Percentiles rank a stretch among this genome's conserved stretches.
phyloP scores from a whole-genome alignment of 139 green algal genomes.

The Desmodesmus armatus region DNA sequence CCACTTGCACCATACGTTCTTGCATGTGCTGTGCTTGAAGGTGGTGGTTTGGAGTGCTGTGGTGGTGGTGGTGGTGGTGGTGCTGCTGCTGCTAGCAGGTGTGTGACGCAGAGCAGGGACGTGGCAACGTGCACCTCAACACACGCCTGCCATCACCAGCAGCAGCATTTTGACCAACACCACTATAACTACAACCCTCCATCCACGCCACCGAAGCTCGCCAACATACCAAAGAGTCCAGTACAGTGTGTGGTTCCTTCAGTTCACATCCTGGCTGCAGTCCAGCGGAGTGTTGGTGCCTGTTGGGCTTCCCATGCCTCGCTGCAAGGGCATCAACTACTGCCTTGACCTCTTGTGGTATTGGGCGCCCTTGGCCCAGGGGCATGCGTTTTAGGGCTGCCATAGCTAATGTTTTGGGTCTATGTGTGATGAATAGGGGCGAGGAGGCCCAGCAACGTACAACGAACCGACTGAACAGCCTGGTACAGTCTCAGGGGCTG shows the following conservation, averaged over 20 bases:
- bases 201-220: background rate
- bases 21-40: too few species aligned
- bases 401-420: too few species aligned
- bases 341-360: conserved; percentile 11
- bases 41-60: too few species aligned
- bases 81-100: too few species aligned
- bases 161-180: background rate
- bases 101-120: background rate
- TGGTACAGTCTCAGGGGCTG: background rate
- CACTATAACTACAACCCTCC: background rate
- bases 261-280: background rate
- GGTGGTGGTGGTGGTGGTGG: too few species aligned
- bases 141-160: background rate
- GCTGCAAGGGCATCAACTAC: conserved; percentile 13
- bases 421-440: too few species aligned
- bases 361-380: background rate
- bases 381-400: background rate
- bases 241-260: conserved; percentile 24
- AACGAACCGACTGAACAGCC: background rate
- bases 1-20: too few species aligned
- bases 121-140: background rate
- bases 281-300: background rate
- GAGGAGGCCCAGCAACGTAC: background rate
- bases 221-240: conserved; percentile 29
- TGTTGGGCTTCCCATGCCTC: conserved; percentile 16